Evolutionary conservation across 148 eudicot species (phyloP).

Genomic region (Persicaria maculosa): DNA sequence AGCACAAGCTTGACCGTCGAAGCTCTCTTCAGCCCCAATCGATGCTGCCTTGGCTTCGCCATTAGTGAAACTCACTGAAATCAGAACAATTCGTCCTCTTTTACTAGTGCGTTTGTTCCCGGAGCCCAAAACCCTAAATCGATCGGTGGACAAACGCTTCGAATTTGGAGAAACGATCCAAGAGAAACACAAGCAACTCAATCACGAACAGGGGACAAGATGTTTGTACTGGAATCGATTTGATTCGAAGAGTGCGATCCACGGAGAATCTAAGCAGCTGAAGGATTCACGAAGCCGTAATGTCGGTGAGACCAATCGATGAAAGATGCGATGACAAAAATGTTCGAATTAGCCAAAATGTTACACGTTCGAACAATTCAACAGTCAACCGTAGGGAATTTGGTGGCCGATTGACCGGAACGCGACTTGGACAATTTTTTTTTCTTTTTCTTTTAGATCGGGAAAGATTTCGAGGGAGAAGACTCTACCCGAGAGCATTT

Average conservation of each 20-base stretch:
- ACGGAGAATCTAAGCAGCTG: not conserved
- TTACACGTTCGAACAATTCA: not conserved
- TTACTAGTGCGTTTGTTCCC: not conserved
- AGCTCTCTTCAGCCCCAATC: constrained; percentile 42
- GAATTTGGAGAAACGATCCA: not conserved
- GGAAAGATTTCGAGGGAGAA: too few species aligned
- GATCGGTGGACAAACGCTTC: not conserved
- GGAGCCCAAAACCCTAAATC: constrained; percentile 2
- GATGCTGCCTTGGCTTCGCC: constrained; percentile 41
- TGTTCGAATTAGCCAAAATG: not conserved
- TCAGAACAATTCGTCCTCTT: not conserved
- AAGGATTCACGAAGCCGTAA: not conserved
- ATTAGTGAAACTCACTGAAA: constrained; percentile 15
- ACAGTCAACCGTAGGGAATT: not conserved
- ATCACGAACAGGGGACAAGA: not conserved
- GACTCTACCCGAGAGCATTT: too few species aligned
- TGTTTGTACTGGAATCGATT: not conserved
- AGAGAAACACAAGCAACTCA: not conserved
- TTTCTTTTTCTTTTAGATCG: too few species aligned
- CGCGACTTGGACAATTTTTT: too few species aligned
- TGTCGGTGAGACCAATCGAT: not conserved
- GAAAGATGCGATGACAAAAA: not conserved
- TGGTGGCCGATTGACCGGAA: not conserved
- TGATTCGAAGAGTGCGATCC: not conserved
- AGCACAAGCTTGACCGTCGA: constrained; percentile 51